Conservation (phyloP, 805 yeast genomes). For the Saturnispora hagleri region DNA sequence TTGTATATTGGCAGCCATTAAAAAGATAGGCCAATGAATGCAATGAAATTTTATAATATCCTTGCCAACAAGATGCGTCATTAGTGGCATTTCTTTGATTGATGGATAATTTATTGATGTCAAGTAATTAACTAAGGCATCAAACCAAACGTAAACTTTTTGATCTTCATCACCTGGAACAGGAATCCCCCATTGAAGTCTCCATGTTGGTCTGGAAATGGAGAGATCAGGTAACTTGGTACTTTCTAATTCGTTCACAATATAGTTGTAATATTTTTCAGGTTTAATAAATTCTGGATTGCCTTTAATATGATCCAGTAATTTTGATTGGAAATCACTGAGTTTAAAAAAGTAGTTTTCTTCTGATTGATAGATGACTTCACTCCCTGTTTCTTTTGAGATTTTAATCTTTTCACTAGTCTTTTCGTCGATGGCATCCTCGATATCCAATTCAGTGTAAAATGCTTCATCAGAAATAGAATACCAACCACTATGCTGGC, state of each 20-base stretch:
- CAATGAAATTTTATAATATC: conserved; percentile 87
- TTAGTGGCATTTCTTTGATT: conserved; percentile 18
- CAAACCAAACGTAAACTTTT: conserved; percentile 92
- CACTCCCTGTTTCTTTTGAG: conserved; percentile 63
- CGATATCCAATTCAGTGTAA: conserved; percentile 74
- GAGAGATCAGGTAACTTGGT: conserved; percentile 57
- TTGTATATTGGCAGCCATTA: conserved; percentile 70
- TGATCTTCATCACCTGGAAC: conserved; percentile 78
- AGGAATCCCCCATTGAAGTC: conserved; percentile 82
- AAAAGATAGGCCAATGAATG: conserved; percentile 87
- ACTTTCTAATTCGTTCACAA: conserved; percentile 48
- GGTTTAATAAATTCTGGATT: conserved; percentile 66
- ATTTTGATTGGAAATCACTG: conserved; percentile 44
- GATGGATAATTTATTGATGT: conserved; percentile 56
- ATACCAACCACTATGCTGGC: conserved; percentile 90
- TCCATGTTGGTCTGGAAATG: conserved; percentile 71
- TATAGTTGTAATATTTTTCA: conserved; percentile 38
- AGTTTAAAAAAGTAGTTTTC: conserved; percentile 80
- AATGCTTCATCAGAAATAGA: conserved; percentile 91
- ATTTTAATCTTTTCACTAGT: conserved; percentile 28
- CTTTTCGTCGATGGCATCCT: conserved; percentile 27
- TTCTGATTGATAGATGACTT: conserved; percentile 69
- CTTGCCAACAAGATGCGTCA: conserved; percentile 78
- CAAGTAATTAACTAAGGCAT: conserved; percentile 79
- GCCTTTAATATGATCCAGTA: conserved; percentile 40